These are phyloP conservation scores for Kwoniella dejecticola DNA, from an alignment of 768 basidiomycete genomes.

Conservation along the genomic window DNA sequence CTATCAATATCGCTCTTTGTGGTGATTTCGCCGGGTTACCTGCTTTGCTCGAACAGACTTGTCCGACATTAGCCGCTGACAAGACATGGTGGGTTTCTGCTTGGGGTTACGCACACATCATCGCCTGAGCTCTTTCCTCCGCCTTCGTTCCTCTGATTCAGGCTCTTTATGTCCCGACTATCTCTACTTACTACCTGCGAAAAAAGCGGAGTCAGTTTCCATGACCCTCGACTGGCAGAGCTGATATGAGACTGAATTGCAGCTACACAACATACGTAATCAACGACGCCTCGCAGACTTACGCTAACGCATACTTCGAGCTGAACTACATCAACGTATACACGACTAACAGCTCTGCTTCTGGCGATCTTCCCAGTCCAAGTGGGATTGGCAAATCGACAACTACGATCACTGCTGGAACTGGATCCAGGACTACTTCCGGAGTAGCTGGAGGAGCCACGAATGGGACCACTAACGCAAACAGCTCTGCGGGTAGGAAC, in stretches of 20 bases:
- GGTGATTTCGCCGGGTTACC: slow-evolving; percentile 63
- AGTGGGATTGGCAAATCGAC: slow-evolving; percentile 1
- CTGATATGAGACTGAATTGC: too few species aligned
- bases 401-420: slow-evolving; percentile 9
- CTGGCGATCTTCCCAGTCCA: background rate
- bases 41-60: slow-evolving; percentile 59
- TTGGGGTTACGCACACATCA: background rate
- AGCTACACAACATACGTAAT: slow-evolving; percentile 72
- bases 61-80: slow-evolving; percentile 48
- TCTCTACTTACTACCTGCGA: too few species aligned
- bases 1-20: slow-evolving; percentile 68
- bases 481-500: background rate
- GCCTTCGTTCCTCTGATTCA: too few species aligned
- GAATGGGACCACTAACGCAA: background rate
- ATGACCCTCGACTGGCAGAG: background rate
- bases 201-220: too few species aligned
- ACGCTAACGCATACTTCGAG: slow-evolving; percentile 62
- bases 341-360: slow-evolving; percentile 14
- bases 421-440: background rate
- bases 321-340: slow-evolving; percentile 66
- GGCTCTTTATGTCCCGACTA: too few species aligned
- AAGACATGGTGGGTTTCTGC: slow-evolving; percentile 61
- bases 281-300: slow-evolving; percentile 31
- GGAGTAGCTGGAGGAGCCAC: background rate
- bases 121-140: too few species aligned